Evolutionary conservation across 345 rosid genomes (phyloP).

Genomic region (Rubroshorea leprosula): DNA sequence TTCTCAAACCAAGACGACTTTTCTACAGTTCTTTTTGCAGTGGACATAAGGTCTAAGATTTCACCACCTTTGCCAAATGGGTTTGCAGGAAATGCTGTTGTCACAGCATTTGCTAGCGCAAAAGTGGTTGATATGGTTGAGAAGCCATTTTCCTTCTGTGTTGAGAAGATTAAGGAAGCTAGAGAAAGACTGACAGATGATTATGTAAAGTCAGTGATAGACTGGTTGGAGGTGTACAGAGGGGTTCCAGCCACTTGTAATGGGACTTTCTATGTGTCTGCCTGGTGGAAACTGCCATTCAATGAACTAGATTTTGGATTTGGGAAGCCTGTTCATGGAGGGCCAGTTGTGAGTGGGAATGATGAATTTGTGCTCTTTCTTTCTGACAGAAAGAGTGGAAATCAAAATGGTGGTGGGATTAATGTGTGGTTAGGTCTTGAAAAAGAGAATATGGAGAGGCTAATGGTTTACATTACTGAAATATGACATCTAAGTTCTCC

Average conservation of each 20-base stretch:
- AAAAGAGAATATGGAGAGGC: slow-evolving; percentile 17
- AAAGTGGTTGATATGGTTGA: slow-evolving; percentile 14
- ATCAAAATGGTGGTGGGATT: slow-evolving; percentile 7
- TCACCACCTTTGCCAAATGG: slow-evolving; percentile 15
- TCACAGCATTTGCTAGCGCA: slow-evolving; percentile 20
- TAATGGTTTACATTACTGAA: slow-evolving; percentile 15
- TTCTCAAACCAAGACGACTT: slow-evolving; percentile 4
- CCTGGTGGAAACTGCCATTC: slow-evolving; percentile 20
- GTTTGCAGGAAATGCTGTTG: slow-evolving; percentile 20
- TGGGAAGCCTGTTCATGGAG: slow-evolving; percentile 22
- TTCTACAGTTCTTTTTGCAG: slow-evolving; percentile 21
- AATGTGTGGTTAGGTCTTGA: slow-evolving; percentile 19
- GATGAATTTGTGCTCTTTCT: slow-evolving; percentile 25
- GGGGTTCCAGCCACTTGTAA: slow-evolving; percentile 21
- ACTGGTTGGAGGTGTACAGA: slow-evolving; percentile 20
- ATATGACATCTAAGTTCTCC: no score
- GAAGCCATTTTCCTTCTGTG: slow-evolving; percentile 14
- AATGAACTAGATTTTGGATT: slow-evolving; percentile 24
- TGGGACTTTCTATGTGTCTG: slow-evolving; percentile 26
- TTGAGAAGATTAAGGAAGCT: slow-evolving; percentile 21
- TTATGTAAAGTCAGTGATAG: slow-evolving; percentile 23
- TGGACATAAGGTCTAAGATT: slow-evolving; percentile 18
- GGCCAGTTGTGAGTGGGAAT: slow-evolving; percentile 17
- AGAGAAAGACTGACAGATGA: slow-evolving; percentile 17
- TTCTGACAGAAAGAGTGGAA: slow-evolving; percentile 1